Conservation (phyloP, 2,329 filamentous ascomycete species). For the Penicillium sp. region DNA sequence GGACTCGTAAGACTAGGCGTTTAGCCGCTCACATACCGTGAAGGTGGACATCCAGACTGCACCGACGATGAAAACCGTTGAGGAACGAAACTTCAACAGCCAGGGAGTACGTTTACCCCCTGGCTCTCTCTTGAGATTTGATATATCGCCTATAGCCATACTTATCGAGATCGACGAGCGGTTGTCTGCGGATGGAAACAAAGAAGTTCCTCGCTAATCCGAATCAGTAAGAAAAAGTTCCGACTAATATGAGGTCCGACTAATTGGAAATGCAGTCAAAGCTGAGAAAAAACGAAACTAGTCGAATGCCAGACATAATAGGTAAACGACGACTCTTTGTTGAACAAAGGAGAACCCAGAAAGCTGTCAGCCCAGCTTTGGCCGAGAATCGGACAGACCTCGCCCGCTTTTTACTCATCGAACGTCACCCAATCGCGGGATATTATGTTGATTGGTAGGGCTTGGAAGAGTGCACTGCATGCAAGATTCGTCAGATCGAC, state of each 20-base stretch:
- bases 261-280: not conserved
- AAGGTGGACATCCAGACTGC: slow-evolving; percentile 42
- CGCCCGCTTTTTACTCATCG: not conserved
- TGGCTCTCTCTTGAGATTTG: not conserved
- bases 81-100: slow-evolving; percentile 47
- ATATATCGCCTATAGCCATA: not conserved
- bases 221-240: not conserved
- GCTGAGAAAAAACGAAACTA: not conserved
- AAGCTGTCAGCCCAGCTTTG: not conserved
- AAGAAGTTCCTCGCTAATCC: not conserved
- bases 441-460: not conserved
- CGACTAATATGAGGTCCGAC: not conserved
- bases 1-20: not conserved
- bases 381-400: not conserved
- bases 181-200: not conserved
- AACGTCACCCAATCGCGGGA: not conserved
- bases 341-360: slow-evolving; percentile 1
- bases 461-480: slow-evolving; percentile 6
- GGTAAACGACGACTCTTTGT: not conserved
- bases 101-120: slow-evolving; percentile 14
- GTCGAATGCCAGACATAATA: not conserved
- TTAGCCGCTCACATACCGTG: slow-evolving; percentile 17
- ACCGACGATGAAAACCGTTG: slow-evolving; percentile 50
- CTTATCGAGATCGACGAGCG: not conserved
- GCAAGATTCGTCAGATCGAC: slow-evolving; percentile 5